Evolutionary conservation across 2,329 filamentous ascomycete species (phyloP), one percentile per base, ranked within the genome.

Genomic region (Leptographium galeiforme): DNA sequence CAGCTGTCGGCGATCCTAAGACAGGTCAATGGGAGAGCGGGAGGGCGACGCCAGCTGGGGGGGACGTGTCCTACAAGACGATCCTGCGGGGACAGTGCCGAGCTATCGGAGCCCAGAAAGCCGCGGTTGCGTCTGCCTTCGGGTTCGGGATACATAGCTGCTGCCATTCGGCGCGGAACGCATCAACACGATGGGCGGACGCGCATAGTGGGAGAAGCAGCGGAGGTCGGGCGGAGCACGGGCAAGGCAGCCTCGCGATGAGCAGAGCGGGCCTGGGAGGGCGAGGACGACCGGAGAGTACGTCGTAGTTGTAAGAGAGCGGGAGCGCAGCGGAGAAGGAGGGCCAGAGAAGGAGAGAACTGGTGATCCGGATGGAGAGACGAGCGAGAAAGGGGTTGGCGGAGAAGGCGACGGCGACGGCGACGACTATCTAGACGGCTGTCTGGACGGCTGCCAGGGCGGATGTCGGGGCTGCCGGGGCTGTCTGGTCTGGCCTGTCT

Each of bases 21-120:
- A 38, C 38, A 14, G 13, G 48, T 50, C 19, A 33, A 18, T n/a
- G 10, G 13, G 13, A 2, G 2, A 44, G 32, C 8, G 25, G 38
- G 34, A 16, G 13, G n/a, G 14, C 12, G 39, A 14, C 3, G 39
- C 14, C 10, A 8, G 13, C 19, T n/a, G 16, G 13, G 11, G 52
- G 36, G 39, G 48, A 18, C 13, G 43, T 2, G 46, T 62, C 69
- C 59, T 64, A 71, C 74, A 67, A 75, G 73, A 44, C 66, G 64
- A 65, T 77, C 73, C 58, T 72, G 69, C 5, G 71, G 61, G n/a
- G 72, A 61, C 43, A 77, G 63, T n/a, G 72, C 74, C 56, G 72
- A 74, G 63, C 72, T 76, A 60, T 76, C 72, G 41, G 67, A 66
- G 57, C 74, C 74, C 47, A 77, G 64, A 56, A 75, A 77, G 43